Conservation (phyloP, 306 rosid species). For the Citrullus colocynthis region DNA sequence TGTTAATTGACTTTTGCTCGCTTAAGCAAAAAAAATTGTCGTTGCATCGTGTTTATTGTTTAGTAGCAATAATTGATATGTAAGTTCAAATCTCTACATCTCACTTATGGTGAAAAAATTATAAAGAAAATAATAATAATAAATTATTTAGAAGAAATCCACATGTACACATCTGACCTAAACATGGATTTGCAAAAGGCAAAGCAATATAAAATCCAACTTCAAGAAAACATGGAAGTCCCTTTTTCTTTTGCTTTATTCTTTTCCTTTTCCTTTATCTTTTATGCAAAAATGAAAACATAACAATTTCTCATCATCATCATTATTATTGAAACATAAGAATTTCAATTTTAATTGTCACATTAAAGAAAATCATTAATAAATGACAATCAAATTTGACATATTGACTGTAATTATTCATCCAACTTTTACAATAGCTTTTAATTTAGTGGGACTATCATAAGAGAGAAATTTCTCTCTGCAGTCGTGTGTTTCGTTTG, state of each 20-base stretch:
- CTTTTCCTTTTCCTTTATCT: not conserved
- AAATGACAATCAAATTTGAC: not conserved
- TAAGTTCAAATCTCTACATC: no score
- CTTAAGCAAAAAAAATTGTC: no score
- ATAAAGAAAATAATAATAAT: no score
- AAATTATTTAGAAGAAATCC: no score
- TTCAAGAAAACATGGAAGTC: not conserved
- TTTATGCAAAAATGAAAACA: not conserved
- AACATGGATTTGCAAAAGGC: not conserved
- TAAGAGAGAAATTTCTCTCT: not conserved
- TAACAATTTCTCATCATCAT: no score
- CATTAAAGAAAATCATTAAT: slow-evolving; percentile 1
- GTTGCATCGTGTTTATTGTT: no score
- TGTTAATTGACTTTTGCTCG: no score
- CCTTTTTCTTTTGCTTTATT: not conserved
- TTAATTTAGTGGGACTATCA: not conserved
- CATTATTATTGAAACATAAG: no score
- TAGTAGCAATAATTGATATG: no score
- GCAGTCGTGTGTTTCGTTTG: no score
- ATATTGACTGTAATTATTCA: not conserved
- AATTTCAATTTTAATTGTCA: not conserved
- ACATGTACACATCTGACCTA: no score
- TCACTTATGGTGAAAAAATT: no score
- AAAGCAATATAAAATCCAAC: not conserved
- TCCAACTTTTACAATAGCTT: not conserved